phyloP scores from a whole-genome alignment of 1,284 basidiomycete genomes.

The Leccinum subspadiceum region DNA sequence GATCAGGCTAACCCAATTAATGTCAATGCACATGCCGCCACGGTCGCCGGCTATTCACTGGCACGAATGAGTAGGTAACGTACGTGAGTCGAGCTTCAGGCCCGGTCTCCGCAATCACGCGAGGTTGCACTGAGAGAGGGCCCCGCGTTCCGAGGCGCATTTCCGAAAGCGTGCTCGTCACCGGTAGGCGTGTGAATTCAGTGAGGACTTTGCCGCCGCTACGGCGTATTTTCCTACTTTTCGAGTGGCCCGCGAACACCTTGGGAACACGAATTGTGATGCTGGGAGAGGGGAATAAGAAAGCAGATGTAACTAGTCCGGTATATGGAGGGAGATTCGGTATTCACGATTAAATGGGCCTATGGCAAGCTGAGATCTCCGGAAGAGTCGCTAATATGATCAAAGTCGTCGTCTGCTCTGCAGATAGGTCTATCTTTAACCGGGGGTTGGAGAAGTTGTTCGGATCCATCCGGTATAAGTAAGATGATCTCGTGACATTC shows the following conservation, averaged over 20 bases:
- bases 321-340: neutral
- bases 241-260: neutral
- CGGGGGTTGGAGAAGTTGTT: neutral
- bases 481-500: neutral
- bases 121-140: neutral
- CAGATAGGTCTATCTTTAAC: neutral
- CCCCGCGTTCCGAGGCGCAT: neutral
- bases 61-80: neutral
- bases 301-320: neutral
- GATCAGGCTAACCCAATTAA: neutral
- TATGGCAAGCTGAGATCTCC: neutral
- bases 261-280: neutral
- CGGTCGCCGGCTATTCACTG: neutral
- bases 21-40: neutral
- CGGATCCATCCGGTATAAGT: neutral
- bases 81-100: neutral
- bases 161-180: neutral
- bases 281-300: neutral
- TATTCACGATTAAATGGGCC: neutral
- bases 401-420: neutral
- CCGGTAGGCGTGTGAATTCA: neutral
- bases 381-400: too few species aligned
- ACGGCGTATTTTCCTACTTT: neutral
- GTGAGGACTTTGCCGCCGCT: neutral
- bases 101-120: neutral